Conservation (phyloP, 805 yeast species). For the Tetrapisispora iriomotensis region DNA sequence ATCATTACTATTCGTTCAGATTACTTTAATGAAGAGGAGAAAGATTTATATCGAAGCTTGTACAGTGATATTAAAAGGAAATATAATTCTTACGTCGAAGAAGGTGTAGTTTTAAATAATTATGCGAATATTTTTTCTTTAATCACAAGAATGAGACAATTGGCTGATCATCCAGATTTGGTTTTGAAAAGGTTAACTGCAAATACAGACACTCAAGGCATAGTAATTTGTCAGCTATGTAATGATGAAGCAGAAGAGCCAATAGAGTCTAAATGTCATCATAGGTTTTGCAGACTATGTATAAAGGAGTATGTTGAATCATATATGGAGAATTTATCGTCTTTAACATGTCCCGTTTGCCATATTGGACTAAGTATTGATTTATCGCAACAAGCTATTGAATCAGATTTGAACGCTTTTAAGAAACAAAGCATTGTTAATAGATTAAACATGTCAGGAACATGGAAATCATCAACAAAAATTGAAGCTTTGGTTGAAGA, state of each 20-base stretch:
- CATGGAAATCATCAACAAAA: constrained; percentile 91
- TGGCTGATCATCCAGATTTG: constrained; percentile 96
- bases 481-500: constrained; percentile 95
- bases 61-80: constrained; percentile 80
- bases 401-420: constrained; percentile 44
- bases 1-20: constrained; percentile 83
- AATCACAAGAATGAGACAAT: constrained; percentile 93
- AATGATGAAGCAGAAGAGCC: constrained; percentile 99
- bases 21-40: constrained; percentile 87
- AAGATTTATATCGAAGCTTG: constrained; percentile 79
- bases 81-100: constrained; percentile 87
- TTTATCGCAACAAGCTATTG: constrained; percentile 74
- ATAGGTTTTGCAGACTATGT: constrained; percentile 87
- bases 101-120: constrained; percentile 92
- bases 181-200: constrained; percentile 62
- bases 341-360: constrained; percentile 86
- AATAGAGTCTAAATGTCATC: constrained; percentile 88
- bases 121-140: constrained; percentile 95
- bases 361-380: constrained; percentile 90
- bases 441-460: constrained; percentile 76
- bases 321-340: constrained; percentile 46
- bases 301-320: constrained; percentile 83
- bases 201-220: constrained; percentile 32
- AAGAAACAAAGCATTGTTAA: constrained; percentile 65
- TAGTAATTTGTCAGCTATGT: constrained; percentile 80